Percentiles rank a stretch among this genome's conserved stretches.
Conservation (phyloP, 2,329 filamentous ascomycete species). For the Zasmidium angulare region DNA sequence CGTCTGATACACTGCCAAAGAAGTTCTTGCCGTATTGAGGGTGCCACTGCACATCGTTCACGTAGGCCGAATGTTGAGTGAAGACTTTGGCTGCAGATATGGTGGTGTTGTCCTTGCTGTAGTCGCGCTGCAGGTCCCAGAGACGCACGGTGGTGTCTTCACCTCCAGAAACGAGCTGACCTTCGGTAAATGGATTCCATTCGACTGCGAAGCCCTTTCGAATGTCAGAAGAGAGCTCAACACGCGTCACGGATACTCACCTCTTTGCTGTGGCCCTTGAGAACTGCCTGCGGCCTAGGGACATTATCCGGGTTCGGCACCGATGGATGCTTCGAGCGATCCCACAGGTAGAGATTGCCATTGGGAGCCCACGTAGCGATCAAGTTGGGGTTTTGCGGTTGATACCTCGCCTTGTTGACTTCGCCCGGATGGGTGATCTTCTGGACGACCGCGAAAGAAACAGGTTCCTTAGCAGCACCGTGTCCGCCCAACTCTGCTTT, state of each 20-base stretch:
- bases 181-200: slow-evolving; percentile 84
- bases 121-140: slow-evolving; percentile 79
- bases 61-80: slow-evolving; percentile 83
- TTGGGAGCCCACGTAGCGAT: slow-evolving; percentile 92
- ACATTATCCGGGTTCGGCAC: slow-evolving; percentile 60
- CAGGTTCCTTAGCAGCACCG: slow-evolving; percentile 70
- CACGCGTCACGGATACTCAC: background rate
- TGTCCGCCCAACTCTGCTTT: slow-evolving; percentile 93
- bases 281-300: slow-evolving; percentile 78
- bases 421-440: slow-evolving; percentile 95
- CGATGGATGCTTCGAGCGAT: slow-evolving; percentile 88
- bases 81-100: slow-evolving; percentile 74
- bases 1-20: slow-evolving; percentile 92
- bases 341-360: slow-evolving; percentile 86
- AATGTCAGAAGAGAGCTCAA: background rate
- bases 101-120: slow-evolving; percentile 66
- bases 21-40: slow-evolving; percentile 74
- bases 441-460: slow-evolving; percentile 90
- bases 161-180: slow-evolving; percentile 83
- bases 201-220: slow-evolving; percentile 76
- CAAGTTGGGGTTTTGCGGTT: slow-evolving; percentile 94
- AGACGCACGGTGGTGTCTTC: slow-evolving; percentile 89
- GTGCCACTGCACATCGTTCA: slow-evolving; percentile 97
- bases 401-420: slow-evolving; percentile 97
- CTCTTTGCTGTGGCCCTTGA: slow-evolving; percentile 81